Evolutionary conservation across 179 eudicot genomes (phyloP), one percentile per base, ranked within the genome.

Genomic region (Heliamphora ciliata): DNA sequence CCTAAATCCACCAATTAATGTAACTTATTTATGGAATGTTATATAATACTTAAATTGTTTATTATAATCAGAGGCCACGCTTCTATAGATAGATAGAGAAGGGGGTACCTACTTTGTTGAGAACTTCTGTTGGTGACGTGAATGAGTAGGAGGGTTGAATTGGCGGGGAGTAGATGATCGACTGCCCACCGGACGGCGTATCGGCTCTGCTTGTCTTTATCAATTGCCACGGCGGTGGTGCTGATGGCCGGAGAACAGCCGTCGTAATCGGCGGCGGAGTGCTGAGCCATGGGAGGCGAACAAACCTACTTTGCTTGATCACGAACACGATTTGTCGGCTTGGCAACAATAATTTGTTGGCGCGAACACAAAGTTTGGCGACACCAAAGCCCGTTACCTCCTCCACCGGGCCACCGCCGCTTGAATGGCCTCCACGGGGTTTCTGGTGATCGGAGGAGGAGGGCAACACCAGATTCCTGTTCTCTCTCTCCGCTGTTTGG

Each of bases 141-240:
- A 17, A 91, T 10, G 46, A 94, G 84, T 70, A 83, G 24, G 54
- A 90, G 79, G 6, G 84, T 75, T 5, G 75, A 44, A n/a, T 82
- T 83, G 44, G 82, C 77, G 56, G 66, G 79, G 14, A 89, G 18
- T 60, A 93, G 83, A 79, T 94, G 68, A 13, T 91, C 93, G 68
- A 91, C 79, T 8, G 94, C 89, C 98, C 98, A 94, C 83, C 84
- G 89, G 11, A 92, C 89, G n/a, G 97, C 94, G 6, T 79, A 78
- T 1, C 84, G 84, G 86, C 95, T 94, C 77, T 85, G 71, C 86
- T 90, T 94, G 80, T 91, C 93, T 71, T 84, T 90, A 76, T 91
- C 95, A 72, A 94, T 86, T 7, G 90, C 97, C 74, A 94, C 86
- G 0, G 75, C 90, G 0, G 73, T 61, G 68, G 85, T 74, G 66